phyloP scores from a whole-genome alignment of 2,329 filamentous ascomycete species.

The Ophiostoma novo-ulmi region DNA sequence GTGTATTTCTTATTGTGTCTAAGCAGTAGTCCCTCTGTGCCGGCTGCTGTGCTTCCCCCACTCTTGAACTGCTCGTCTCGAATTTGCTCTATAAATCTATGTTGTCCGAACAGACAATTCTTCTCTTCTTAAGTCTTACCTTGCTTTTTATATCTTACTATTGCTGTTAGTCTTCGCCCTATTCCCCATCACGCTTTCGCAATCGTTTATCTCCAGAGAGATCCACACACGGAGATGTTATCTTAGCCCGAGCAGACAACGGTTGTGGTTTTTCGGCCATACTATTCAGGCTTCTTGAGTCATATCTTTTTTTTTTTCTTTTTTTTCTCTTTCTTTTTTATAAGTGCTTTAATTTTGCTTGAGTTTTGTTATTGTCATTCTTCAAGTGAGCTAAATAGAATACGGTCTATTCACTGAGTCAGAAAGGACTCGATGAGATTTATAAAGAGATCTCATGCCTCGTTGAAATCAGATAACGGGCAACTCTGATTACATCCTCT shows the following conservation, averaged over 20 bases:
- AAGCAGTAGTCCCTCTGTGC: neutral
- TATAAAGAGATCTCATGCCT: too few species aligned
- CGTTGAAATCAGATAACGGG: too few species aligned
- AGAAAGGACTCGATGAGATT: too few species aligned
- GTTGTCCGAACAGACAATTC: neutral
- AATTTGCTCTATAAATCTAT: neutral
- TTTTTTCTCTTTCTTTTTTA: neutral
- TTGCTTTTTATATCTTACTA: neutral
- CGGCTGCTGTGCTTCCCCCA: neutral
- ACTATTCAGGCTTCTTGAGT: neutral
- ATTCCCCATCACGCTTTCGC: neutral
- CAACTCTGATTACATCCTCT: too few species aligned
- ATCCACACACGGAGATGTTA: constrained; percentile 16
- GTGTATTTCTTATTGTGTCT: neutral
- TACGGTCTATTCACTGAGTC: neutral
- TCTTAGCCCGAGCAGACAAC: constrained; percentile 1
- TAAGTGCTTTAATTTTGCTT: too few species aligned
- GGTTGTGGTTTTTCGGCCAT: constrained; percentile 13
- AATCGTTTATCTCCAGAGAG: neutral
- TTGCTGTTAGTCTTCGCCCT: neutral
- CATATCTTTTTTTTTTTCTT: neutral
- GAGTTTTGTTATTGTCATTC: neutral
- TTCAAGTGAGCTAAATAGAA: neutral
- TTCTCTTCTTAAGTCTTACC: neutral
- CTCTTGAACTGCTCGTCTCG: neutral